Percentiles rank a stretch among this genome's conserved stretches.
Evolutionary conservation across 495 filamentous ascomycete genomes (phyloP).

Genomic region (Penicillium bialowiezense): DNA sequence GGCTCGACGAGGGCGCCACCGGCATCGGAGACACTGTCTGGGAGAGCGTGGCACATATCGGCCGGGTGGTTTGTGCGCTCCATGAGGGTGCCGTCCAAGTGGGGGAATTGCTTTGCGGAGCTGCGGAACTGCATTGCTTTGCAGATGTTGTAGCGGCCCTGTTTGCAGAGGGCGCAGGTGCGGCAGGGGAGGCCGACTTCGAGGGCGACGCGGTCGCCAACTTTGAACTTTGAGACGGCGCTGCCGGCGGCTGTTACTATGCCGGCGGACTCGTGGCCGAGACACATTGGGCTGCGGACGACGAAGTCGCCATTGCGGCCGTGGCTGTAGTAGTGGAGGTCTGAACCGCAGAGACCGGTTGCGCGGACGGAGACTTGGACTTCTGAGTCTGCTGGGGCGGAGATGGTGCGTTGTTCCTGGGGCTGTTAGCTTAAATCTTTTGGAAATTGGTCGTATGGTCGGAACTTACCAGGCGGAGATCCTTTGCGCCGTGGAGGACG

Average conservation of each 20-base stretch:
- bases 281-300: constrained; percentile 65
- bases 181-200: constrained; percentile 83
- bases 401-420: constrained; percentile 42
- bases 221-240: constrained; percentile 32
- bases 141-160: constrained; percentile 84
- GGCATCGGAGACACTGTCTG: constrained; percentile 57
- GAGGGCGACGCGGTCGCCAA: constrained; percentile 75
- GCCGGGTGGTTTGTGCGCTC: constrained; percentile 75
- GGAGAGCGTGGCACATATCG: constrained; percentile 53
- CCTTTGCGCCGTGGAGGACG: constrained; percentile 66
- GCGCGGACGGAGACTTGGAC: constrained; percentile 72
- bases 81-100: constrained; percentile 81
- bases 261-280: constrained; percentile 79
- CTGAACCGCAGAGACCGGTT: constrained; percentile 80
- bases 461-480: constrained; percentile 59
- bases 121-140: constrained; percentile 72
- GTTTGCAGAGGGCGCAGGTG: constrained; percentile 60
- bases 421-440: constrained; percentile 4
- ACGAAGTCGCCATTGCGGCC: constrained; percentile 82
- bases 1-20: constrained; percentile 78
- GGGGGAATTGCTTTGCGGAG: constrained; percentile 74
- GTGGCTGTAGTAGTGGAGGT: constrained; percentile 83
- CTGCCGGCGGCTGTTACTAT: constrained; percentile 62
- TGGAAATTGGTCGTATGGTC: not conserved
- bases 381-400: constrained; percentile 50